These are phyloP conservation scores for Mucor piriformis DNA, from an alignment of 371 early-diverging fungal species.

Conservation along the genomic window DNA sequence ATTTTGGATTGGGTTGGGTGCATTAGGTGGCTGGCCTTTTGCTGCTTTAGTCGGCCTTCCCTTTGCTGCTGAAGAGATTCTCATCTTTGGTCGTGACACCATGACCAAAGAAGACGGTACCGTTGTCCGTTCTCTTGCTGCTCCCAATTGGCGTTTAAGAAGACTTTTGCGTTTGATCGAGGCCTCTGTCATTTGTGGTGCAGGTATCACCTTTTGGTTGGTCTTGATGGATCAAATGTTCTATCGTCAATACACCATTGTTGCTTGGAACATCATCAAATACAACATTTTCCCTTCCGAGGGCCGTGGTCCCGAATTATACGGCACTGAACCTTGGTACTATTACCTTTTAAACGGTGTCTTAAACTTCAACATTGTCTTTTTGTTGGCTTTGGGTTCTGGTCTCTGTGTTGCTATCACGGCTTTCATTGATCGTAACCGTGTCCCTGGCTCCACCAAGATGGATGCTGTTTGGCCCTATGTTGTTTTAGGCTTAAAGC, in stretches of 20 bases:
- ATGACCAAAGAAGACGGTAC: slow-evolving; percentile 32
- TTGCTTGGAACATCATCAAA: slow-evolving; percentile 83
- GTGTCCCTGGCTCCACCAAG: slow-evolving; percentile 40
- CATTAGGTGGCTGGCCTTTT: slow-evolving; percentile 91
- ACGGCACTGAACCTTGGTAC: slow-evolving; percentile 93
- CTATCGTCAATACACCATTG: slow-evolving; percentile 73
- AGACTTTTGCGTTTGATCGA: slow-evolving; percentile 46
- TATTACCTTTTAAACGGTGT: slow-evolving; percentile 87
- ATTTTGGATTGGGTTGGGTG: slow-evolving; percentile 70
- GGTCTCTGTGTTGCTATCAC: slow-evolving; percentile 64
- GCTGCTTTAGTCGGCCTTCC: slow-evolving; percentile 77
- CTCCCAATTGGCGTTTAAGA: slow-evolving; percentile 46
- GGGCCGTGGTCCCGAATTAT: slow-evolving; percentile 81
- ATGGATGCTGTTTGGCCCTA: slow-evolving; percentile 44
- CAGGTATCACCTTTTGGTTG: slow-evolving; percentile 54
- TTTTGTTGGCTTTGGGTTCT: slow-evolving; percentile 69
- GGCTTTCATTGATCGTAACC: slow-evolving; percentile 46
- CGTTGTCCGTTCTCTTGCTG: slow-evolving; percentile 27
- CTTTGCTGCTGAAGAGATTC: slow-evolving; percentile 74
- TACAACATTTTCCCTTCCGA: slow-evolving; percentile 87
- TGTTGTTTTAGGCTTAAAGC: slow-evolving; percentile 54
- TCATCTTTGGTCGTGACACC: slow-evolving; percentile 53
- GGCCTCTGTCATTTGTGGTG: slow-evolving; percentile 30
- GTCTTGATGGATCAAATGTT: slow-evolving; percentile 74
- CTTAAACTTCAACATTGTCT: slow-evolving; percentile 87